Conservation (phyloP, 768 basidiomycete genomes). For the Amanita jacksonii region DNA sequence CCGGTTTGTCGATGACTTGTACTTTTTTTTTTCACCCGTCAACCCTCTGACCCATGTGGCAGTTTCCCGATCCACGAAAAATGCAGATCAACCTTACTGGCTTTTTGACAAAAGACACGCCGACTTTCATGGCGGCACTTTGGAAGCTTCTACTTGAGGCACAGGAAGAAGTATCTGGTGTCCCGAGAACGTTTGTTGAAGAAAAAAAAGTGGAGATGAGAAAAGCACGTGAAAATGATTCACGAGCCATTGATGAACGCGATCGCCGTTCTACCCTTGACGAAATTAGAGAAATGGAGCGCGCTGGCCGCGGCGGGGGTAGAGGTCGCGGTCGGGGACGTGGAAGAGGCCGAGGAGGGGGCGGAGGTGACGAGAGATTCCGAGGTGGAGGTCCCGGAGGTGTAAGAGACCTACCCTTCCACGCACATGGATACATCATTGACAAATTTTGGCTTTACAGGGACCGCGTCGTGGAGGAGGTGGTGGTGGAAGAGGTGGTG, state of each 20-base stretch:
- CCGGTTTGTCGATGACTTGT: slow-evolving; percentile 43
- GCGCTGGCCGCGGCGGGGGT: slow-evolving; percentile 41
- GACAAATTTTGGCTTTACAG: slow-evolving; percentile 17
- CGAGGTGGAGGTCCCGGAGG: slow-evolving; percentile 34
- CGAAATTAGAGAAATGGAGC: slow-evolving; percentile 57
- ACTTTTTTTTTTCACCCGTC: background rate
- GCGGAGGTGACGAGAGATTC: slow-evolving; percentile 29
- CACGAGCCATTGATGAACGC: slow-evolving; percentile 56
- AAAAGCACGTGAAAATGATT: slow-evolving; percentile 53
- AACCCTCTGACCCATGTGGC: slow-evolving; percentile 6
- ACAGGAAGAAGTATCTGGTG: slow-evolving; percentile 79
- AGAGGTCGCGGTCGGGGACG: slow-evolving; percentile 52
- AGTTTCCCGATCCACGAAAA: slow-evolving; percentile 89
- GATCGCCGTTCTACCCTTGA: slow-evolving; percentile 62
- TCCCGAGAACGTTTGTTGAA: slow-evolving; percentile 85
- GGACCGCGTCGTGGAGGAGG: slow-evolving; percentile 36
- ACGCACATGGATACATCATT: slow-evolving; percentile 8
- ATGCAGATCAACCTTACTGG: slow-evolving; percentile 95
- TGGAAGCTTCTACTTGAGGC: slow-evolving; percentile 94
- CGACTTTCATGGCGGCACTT: slow-evolving; percentile 77
- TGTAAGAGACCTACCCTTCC: slow-evolving; percentile 18
- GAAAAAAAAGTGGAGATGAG: slow-evolving; percentile 90
- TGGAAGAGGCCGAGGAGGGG: slow-evolving; percentile 37
- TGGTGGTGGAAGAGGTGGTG: no score
- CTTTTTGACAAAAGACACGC: slow-evolving; percentile 82